Evolutionary conservation across 768 basidiomycete genomes (phyloP), one percentile per base, ranked within the genome.

Genomic region (Suillus ampliporus): DNA sequence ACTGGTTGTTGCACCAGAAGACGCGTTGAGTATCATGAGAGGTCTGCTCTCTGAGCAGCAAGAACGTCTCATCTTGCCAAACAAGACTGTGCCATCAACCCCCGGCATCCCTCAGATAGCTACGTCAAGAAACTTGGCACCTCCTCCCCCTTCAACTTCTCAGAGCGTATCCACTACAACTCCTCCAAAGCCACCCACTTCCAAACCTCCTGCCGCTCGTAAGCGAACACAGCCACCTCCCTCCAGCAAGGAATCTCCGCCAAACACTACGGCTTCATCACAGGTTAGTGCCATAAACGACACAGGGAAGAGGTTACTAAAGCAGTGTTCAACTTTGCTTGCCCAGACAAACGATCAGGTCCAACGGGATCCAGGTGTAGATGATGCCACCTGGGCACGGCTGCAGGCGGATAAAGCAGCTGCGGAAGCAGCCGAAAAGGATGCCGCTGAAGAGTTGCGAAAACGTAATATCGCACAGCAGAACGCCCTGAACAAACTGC

Each of bases 301-400:
- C 23, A 54, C 6, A 34, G 31, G 3, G 28, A 51, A 51, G 11
- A 31, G 37, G 11, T 38, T 6, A 38, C 23, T 38, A 1, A 54
- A 38, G 23, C 14, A 17, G 14, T 5, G 35, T 53, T 11, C 23
- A 23, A 31, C 31, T 31, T 54, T 15, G 15, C 37, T 54, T 54
- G 2, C 9, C 37, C 53, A 54, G 53, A 23, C 21, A 54, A 17
- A 19, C 3, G 23, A 54, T 3, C 54, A 51, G 10, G 66, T 17
- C 0, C 66, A 60, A 34, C 79, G 84, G 21, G 88, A 89, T 69
- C 53, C 78, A 14, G 88, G 83, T 0, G 87, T 89, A 10, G 69
- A 80, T 0, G 86, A 89, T 70, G 70, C 68, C 0, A 70, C 80
- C 10, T 89, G 89, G 89, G 34, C 63, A 5, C 77, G 83, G 63